Base-by-base conservation (phyloP, 192 early-diverging fungal species). In the Thamnidium elegans region DNA sequence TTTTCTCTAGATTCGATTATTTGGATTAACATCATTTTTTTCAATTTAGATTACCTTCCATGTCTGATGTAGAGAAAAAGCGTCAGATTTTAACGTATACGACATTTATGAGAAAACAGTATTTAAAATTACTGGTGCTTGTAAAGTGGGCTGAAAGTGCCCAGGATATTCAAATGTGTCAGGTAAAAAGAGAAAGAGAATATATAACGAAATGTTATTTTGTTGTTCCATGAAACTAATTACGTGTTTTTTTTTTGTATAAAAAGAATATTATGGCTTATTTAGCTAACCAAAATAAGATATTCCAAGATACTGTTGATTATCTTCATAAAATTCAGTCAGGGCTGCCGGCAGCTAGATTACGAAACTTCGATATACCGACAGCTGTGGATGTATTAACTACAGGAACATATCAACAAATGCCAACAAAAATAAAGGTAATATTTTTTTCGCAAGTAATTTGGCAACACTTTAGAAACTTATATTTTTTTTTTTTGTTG, bases 341-440 rank as follows among this genome's bases (percentile, higher is more conserved):
- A 7, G 71, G 74, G 32, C 53, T 86, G 55, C 66, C 73, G 26
- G 63, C 58, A 47, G 78, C 72, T 10, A 68, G 92, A 39, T 85
- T 90, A 63, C 82, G 90, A 26, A 89, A 87, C 77, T 93, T 85
- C 61, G 94, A 96, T 70, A 81, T 96, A 21, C 64, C 76, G 31
- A 94, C 89, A 19, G 91, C 93, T 0, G 81, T 94, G 8, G 93
- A 95, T 66, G 87, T 96, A 15, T 80, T 96, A 52, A 91, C 90
- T 4, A 89, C 89, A 4, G 91, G 94, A 43, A 82, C 83, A 20
- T 96, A 94, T 65, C 86, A 87, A 52, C 81, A 89, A 4, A 78
- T 96, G 58, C 94, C 94, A 1, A 69, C 74, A 3, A 84, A 86
- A 32, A 88, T 94, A 31, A 87, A 89, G 72, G 87, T 87, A 71